phyloP scores from a whole-genome alignment of 306 rosid species.

The Psophocarpus tetragonolobus region DNA sequence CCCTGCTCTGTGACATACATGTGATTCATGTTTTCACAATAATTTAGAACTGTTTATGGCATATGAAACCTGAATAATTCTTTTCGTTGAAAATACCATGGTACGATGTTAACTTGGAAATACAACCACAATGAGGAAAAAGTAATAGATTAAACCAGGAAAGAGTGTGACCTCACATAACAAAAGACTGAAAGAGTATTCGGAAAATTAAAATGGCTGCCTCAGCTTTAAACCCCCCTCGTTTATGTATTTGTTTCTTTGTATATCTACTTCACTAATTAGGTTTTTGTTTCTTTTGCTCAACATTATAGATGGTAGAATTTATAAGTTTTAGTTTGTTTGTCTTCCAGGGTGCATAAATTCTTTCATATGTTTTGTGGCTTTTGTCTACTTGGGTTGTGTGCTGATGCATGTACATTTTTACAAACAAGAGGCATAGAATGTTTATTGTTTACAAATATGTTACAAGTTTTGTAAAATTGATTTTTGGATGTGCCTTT shows the following conservation, averaged over 20 bases:
- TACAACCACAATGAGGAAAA: conserved; percentile 19
- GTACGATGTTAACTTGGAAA: not conserved
- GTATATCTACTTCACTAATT: not conserved
- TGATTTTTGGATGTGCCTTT: conserved; percentile 19
- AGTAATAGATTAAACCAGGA: conserved; percentile 18
- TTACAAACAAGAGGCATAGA: conserved; percentile 4
- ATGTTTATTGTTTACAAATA: not conserved
- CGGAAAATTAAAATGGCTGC: conserved; percentile 8
- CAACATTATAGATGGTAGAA: not conserved
- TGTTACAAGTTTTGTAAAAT: conserved; percentile 8
- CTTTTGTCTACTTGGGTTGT: conserved; percentile 9
- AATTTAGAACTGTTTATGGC: conserved; percentile 7
- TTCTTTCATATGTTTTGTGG: not conserved
- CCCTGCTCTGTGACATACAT: not conserved
- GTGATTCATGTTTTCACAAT: conserved; percentile 17
- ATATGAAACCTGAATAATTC: conserved; percentile 23
- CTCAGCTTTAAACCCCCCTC: conserved; percentile 2
- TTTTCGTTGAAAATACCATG: not conserved
- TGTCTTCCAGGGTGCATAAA: conserved; percentile 1
- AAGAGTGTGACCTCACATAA: not conserved
- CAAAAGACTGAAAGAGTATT: not conserved
- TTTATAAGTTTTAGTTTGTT: not conserved
- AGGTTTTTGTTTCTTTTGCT: conserved; percentile 19
- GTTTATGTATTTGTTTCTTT: conserved; percentile 17
- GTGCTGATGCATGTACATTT: not conserved